These are phyloP conservation scores for Talaromyces proteolyticus DNA, from an alignment of 495 filamentous ascomycete genomes.

Conservation along the genomic window DNA sequence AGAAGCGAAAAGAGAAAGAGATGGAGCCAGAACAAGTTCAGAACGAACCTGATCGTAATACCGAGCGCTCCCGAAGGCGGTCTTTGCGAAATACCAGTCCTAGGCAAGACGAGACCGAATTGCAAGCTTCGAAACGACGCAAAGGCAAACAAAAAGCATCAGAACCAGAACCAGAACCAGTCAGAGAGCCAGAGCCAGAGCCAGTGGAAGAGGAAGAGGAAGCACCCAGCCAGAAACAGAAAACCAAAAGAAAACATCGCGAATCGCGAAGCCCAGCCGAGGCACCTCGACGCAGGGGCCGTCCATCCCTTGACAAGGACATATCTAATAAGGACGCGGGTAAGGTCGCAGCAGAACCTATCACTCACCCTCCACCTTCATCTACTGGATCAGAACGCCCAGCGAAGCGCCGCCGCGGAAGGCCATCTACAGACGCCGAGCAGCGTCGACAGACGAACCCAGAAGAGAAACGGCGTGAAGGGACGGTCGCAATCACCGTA, in stretches of 20 bases:
- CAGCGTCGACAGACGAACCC: neutral
- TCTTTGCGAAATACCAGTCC: no score
- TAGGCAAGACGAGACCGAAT: no score
- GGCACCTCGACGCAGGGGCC: constrained; percentile 2
- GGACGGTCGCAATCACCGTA: constrained; percentile 39
- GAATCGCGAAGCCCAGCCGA: neutral
- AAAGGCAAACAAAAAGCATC: constrained; percentile 15
- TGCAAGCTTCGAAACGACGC: constrained; percentile 11
- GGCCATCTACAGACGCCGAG: neutral
- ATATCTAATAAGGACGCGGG: neutral
- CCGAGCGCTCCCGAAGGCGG: no score
- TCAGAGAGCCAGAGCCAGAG: neutral
- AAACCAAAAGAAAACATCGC: neutral
- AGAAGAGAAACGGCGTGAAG: constrained; percentile 26
- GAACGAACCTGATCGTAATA: no score
- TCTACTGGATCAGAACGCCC: neutral
- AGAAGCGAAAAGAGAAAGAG: no score
- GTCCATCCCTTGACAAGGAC: constrained; percentile 3
- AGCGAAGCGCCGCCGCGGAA: constrained; percentile 2
- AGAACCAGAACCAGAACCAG: constrained; percentile 8
- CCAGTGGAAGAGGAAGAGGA: constrained; percentile 1
- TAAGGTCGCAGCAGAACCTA: neutral
- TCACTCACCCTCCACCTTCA: neutral
- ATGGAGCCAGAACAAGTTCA: no score
- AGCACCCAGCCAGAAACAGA: neutral